A percentile compares a stretch with the other conserved stretches of the same genome.
phyloP scores from a whole-genome alignment of 2,329 filamentous ascomycete genomes.

The Monosporascus sp. region DNA sequence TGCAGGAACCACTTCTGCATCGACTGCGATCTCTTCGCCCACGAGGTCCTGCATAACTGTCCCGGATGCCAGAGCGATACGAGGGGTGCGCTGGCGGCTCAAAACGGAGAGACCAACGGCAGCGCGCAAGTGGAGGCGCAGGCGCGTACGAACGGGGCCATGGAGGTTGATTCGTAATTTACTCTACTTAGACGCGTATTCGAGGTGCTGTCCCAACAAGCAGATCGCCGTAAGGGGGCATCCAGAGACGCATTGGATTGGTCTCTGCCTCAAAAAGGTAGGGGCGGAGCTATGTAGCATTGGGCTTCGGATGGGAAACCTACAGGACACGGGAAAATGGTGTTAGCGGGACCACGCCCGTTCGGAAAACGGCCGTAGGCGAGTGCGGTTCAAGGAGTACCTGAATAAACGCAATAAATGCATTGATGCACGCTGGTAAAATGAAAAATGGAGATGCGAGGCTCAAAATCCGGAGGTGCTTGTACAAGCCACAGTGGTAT shows the following conservation, averaged over 20 bases:
- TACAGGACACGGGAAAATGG: not conserved
- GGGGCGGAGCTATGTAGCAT: too few relatives aligned
- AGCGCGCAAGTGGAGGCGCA: conserved; percentile 13
- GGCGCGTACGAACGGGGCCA: conserved; percentile 30
- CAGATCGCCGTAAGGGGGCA: too few relatives aligned
- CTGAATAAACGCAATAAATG: too few relatives aligned
- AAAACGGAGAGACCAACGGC: conserved; percentile 3
- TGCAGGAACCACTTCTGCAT: conserved; percentile 93
- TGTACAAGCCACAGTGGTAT: too few relatives aligned
- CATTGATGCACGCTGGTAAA: too few relatives aligned
- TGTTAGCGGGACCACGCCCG: not conserved
- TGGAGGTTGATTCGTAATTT: conserved; percentile 38
- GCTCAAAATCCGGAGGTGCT: too few relatives aligned
- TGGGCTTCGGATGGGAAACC: too few relatives aligned
- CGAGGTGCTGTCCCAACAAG: not conserved
- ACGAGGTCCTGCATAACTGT: conserved; percentile 93
- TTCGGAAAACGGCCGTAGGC: not conserved
- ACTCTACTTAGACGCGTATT: not conserved
- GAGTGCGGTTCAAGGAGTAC: too few relatives aligned
- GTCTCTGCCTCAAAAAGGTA: too few relatives aligned
- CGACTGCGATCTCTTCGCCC: conserved; percentile 92
- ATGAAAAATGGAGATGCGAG: too few relatives aligned
- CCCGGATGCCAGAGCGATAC: conserved; percentile 71
- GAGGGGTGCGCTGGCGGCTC: conserved; percentile 15
- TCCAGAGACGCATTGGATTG: too few relatives aligned